Evolutionary conservation across 768 basidiomycete genomes (phyloP).

Genomic region (Tubosaeta sp.): DNA sequence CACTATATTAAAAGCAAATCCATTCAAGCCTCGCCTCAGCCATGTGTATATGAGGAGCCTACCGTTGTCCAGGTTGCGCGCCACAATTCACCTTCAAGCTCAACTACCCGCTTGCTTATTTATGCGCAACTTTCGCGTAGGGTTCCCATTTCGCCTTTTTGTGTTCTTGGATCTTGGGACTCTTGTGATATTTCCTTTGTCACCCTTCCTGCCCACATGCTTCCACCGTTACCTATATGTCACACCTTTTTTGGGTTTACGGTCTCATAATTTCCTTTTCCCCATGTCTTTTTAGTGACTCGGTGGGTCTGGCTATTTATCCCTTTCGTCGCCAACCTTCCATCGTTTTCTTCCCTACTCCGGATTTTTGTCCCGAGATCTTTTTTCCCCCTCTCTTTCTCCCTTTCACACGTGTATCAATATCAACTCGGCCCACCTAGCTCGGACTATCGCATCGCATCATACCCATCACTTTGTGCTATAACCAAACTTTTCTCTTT

Average conservation of each 20-base stretch:
- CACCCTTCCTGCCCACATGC: conserved; percentile 12
- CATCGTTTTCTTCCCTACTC: neutral
- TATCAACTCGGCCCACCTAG: conserved; percentile 26
- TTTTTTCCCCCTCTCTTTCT: neutral
- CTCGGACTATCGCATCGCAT: conserved; percentile 33
- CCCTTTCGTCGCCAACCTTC: conserved; percentile 7
- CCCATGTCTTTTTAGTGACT: conserved; percentile 28
- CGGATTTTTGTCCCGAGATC: neutral
- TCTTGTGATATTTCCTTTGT: conserved; percentile 21
- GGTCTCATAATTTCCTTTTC: conserved; percentile 18
- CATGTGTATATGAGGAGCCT: conserved; percentile 31
- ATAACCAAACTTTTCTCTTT: conserved; percentile 10
- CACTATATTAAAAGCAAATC: conserved; percentile 27
- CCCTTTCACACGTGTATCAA: conserved; percentile 26
- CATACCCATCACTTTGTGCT: conserved; percentile 27
- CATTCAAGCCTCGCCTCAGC: conserved; percentile 24
- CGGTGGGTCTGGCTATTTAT: conserved; percentile 19
- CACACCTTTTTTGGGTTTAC: conserved; percentile 19
- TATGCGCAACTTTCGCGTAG: conserved; percentile 25
- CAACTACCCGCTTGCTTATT: conserved; percentile 31
- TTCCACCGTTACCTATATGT: conserved; percentile 15
- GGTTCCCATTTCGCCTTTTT: conserved; percentile 28
- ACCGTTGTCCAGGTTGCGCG: conserved; percentile 23
- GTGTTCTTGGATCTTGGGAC: conserved; percentile 44
- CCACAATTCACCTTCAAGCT: conserved; percentile 16